These are phyloP conservation scores for Fraxinus americana DNA, from an alignment of 257 asterid genomes.

Conservation along the genomic window DNA sequence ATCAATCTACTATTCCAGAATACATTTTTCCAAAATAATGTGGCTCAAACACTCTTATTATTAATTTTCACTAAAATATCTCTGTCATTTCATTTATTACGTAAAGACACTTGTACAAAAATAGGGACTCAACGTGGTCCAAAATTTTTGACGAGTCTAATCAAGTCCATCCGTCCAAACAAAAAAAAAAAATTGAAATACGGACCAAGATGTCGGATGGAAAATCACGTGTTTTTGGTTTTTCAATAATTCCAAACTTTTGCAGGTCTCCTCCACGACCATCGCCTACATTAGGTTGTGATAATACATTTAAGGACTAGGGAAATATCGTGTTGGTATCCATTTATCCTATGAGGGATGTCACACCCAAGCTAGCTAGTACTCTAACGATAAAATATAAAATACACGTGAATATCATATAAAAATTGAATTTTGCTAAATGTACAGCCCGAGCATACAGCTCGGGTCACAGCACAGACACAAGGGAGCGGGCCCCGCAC, in stretches of 20 bases:
- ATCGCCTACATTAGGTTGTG: neutral
- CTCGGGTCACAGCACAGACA: too few species aligned
- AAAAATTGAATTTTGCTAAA: too few species aligned
- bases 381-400: too few species aligned
- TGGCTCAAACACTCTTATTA: too few species aligned
- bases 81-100: neutral
- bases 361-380: neutral
- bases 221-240: neutral
- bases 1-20: too few species aligned
- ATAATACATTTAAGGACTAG: neutral
- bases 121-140: too few species aligned
- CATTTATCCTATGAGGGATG: neutral
- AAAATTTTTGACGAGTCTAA: neutral
- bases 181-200: neutral
- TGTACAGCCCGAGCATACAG: too few species aligned
- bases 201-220: neutral
- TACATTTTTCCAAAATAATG: too few species aligned
- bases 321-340: neutral
- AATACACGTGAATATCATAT: too few species aligned
- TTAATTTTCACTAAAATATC: too few species aligned
- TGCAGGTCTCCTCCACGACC: neutral
- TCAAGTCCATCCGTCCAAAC: neutral
- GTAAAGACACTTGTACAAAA: neutral
- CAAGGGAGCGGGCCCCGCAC: too few species aligned
- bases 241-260: neutral